Base-by-base conservation (phyloP, 345 rosid genomes). In the Melaleuca quinquenervia region DNA sequence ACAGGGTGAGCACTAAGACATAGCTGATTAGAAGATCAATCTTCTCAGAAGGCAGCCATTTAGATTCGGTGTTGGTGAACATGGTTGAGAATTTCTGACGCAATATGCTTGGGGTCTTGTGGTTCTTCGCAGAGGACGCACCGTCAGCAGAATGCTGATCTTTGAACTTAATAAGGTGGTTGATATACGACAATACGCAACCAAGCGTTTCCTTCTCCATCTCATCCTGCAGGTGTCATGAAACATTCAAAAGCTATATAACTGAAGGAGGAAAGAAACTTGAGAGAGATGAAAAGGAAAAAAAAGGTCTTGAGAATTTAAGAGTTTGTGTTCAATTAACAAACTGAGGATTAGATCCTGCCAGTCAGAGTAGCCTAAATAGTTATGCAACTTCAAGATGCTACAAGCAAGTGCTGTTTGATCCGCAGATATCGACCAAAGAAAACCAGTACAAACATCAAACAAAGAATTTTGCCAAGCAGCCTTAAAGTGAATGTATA, bases 151-250 rank as follows among this genome's bases (percentile, higher is more conserved):
- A 89, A 80, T 90, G 91, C 88, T 55, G 82, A 86, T 96, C 98
- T 86, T 93, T 97, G 88, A 94, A 97, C 93, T 94, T 97, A 51
- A 97, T 48, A 56, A 97, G 95, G 87, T 96, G 99, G 55, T 91
- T 92, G 45, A 97, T 89, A 60, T 89, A 93, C 1, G 95, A 92
- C 50, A 94, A 90, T 84, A 93, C 82, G 82, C 93, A 75, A 36
- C 91, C 85, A 11, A 89, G 89, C 14, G 84, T 93, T 91, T 84
- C 62, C 92, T 87, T 90, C 88, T 94, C 94, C 4, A 14, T 52
- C 52, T 94, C 93, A 84, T 95, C 93, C 98, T 96, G 89, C 45
- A 90, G 18, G 74, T 10, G 50, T 8, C 1, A 2, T 3, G 44
- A 90, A 45, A 84, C 83, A 86, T 49, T 51, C 82, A 14, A 82